Base-by-base conservation (phyloP, 1,139 yeast species). In the Maudiozyma humilis region DNA sequence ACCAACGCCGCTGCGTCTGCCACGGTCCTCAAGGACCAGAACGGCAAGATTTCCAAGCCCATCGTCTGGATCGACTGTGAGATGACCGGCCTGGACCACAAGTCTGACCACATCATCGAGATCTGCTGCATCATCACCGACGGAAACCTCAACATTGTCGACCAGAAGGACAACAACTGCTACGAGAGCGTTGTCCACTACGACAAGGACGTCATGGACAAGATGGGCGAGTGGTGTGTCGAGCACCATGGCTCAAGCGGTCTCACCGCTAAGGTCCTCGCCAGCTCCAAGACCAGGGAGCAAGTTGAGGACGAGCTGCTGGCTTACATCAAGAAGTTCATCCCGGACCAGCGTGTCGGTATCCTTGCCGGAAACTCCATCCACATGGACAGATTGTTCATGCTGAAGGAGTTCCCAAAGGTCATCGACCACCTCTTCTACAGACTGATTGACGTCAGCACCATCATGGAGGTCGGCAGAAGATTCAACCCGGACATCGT, bases 91-190 rank as follows among this genome's bases (percentile, higher is more conserved):
- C 68, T 93, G 40, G 83, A 91, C 55, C 79, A 80, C 19, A 63
- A 69, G 45, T 72, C 72, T 4, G 94, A 87, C 56, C 78, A 74
- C 46, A 89, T 93, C 54, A 85, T 93, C 51, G 98, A 93, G 64
- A 79, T 93, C 29, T 88, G 97, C 61, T 88, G 96, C 61, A 68
- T 89, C 32, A 70, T 93, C 41, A 91, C 99, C 1, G 95, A 91
- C 58, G 87, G 84, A 7, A 66, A 85, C 47, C 70, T 91, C 51
- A 75, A 83, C 44, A 55, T 84, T 2, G 65, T 88, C 2, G 94
- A 84, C 47, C 72, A 70, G 20, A 62, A 64, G 2, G 93, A 91
- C 1, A 47, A 51, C 19, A 51, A 54, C 36, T 50, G 57, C 39
- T 91, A 79, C 59, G 96, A 89, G 57, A 77, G 88, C 18, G 88